phyloP scores from a whole-genome alignment of 1,284 basidiomycete species.

The Taiwanofungus camphoratus region DNA sequence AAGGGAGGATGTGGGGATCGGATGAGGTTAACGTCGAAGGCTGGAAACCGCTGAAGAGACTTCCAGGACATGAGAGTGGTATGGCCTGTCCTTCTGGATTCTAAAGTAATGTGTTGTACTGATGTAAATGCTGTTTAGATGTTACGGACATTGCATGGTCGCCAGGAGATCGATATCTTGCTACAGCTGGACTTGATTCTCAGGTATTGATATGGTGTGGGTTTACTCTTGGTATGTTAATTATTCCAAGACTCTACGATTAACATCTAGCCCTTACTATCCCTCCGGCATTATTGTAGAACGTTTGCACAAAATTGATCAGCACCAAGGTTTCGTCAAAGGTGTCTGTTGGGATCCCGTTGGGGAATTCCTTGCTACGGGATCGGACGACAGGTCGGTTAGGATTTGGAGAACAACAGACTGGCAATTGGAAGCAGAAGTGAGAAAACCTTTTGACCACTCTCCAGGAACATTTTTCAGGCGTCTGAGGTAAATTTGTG shows the following conservation, averaged over 20 bases:
- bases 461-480: slow-evolving; percentile 97
- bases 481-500: slow-evolving; percentile 65
- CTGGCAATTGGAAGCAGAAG: slow-evolving; percentile 82
- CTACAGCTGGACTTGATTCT: slow-evolving; percentile 92
- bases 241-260: neutral
- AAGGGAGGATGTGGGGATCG: slow-evolving; percentile 86
- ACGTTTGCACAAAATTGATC: slow-evolving; percentile 76
- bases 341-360: slow-evolving; percentile 99
- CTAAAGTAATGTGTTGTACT: neutral
- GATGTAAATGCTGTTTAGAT: slow-evolving; percentile 53
- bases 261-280: neutral
- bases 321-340: slow-evolving; percentile 96
- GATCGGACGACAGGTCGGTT: slow-evolving; percentile 93
- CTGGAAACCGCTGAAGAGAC: slow-evolving; percentile 89
- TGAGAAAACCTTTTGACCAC: slow-evolving; percentile 87
- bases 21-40: slow-evolving; percentile 95
- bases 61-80: slow-evolving; percentile 94
- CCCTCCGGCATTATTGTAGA: slow-evolving; percentile 40
- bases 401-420: slow-evolving; percentile 96
- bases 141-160: slow-evolving; percentile 97
- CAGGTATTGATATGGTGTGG: slow-evolving; percentile 93
- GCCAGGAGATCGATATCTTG: slow-evolving; percentile 85
- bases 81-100: slow-evolving; percentile 13
- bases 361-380: slow-evolving; percentile 93
- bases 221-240: slow-evolving; percentile 58